These are phyloP conservation scores for Solanum phureja DNA, from an alignment of 257 asterid genomes.

Conservation along the genomic window DNA sequence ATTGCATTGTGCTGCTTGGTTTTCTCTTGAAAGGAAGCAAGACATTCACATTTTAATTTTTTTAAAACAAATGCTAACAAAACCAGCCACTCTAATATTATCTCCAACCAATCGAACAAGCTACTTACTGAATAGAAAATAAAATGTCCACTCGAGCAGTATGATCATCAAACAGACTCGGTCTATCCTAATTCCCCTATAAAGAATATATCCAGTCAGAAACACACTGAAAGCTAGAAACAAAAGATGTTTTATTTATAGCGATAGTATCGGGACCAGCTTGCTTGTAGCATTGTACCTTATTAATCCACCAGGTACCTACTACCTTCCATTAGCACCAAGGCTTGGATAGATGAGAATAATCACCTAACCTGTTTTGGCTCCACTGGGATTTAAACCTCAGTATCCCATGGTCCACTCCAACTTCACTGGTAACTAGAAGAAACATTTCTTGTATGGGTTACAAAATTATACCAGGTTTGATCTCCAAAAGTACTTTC, in stretches of 20 bases:
- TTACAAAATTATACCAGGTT: not conserved
- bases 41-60: not conserved
- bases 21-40: not conserved
- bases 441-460: not conserved
- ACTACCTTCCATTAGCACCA: not conserved
- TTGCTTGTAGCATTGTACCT: not conserved
- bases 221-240: not conserved
- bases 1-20: not conserved
- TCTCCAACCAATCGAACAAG: not conserved
- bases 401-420: not conserved
- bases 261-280: not conserved
- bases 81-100: not conserved
- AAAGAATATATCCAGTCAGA: not conserved
- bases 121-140: not conserved
- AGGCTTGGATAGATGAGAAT: not conserved
- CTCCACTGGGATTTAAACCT: not conserved
- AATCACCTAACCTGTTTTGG: not conserved
- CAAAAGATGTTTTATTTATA: not conserved
- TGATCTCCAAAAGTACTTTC: not conserved
- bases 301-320: not conserved
- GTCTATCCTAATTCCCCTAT: not conserved
- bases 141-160: not conserved
- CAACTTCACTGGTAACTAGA: not conserved
- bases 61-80: not conserved
- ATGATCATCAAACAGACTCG: not conserved